Base-by-base conservation (phyloP, 495 filamentous ascomycete genomes). In the Neurospora pannonica region DNA sequence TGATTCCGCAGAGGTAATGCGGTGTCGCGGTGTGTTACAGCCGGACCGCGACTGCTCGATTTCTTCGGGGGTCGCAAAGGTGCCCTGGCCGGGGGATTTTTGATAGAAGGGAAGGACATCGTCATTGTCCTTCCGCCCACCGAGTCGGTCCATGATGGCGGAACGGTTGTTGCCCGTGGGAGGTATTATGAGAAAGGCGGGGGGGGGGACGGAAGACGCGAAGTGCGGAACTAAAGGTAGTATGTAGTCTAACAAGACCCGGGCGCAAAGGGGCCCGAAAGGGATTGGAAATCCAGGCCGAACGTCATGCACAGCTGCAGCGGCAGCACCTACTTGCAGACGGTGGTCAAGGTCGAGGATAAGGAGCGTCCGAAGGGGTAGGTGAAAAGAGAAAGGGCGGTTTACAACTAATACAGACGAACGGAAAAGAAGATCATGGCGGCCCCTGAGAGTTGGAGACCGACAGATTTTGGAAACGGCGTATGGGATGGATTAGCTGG, bases 1-100 rank as follows among this genome's bases (percentile, higher is more conserved):
- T 72, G 84, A 85, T 72, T 85, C 81, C 43, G 85, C 83, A 71
- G 85, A 86, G 13, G 85, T 86, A 24, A 83, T 83, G 46, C 84
- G 74, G 74, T 82, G 79, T 15, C 79, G 77, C 4, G 82, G 81
- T 40, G 83, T 67, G 28, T 67, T 67, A 67, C 54, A 78, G 31
- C 43, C 76, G 8, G 84, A 82, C 74, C 78, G 77, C 19, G 84
- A 81, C 37, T 79, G 77, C 37, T 82, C 78, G 46, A 74, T 38
- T 36, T 73, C 67, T 9, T 76, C 79, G 15, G 80, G 74, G 31
- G 75, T 60, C 67, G 75, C 69, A 71, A 78, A 62, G 15, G 74
- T 71, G 43, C 74, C 75, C 43, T 71, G 67, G 70, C 48, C 71
- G 31, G 74, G 74, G 54, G 76, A 71, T 67, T 73, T 46, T 24